Base-by-base conservation (phyloP, 108 stramenopile species). In the Skeletonema menzelii region DNA sequence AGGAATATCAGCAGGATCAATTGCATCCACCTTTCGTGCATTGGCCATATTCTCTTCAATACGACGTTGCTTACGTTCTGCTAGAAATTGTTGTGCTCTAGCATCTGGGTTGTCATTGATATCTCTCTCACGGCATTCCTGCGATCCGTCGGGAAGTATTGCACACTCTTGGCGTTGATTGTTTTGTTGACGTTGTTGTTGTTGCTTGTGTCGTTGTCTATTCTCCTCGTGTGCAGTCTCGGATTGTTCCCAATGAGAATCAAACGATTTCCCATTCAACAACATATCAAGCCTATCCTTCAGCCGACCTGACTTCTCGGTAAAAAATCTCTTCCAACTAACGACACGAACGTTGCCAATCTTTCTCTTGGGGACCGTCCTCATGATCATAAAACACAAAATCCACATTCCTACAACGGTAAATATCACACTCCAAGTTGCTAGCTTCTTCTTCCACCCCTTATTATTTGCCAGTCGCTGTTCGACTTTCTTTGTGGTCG, bases 401-500 rank as follows among this genome's bases (percentile, higher is more conserved):
- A 72, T 37, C 64, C 64, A 79, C 65, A 67, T 72, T 22, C 77
- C 77, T 42, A 79, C 22, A 2, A 79, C 70, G 32, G 59, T 67
- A 17, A 63, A 69, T 26, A 79, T 79, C 70, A 79, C 56, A 63
- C 70, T 79, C 77, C 77, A 79, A 20, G 77, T 72, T 8, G 65
- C 77, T 27, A 79, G 26, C 15, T 40, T 42, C 35, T 79, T 79
- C 70, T 79, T 79, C 77, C 77, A 79, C 15, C 77, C 79, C 38
- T 69, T 70, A 10, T 76, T 70, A 37, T 68, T 79, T 12, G 47
- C 31, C 35, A 85, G 60, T 53, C 89, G 87, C 13, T 81, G 56
- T 56, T 77, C 59, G 2, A 90, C 88, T 64, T 84, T 71, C 65
- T 82, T 55, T 8, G 89, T 73, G 28, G 87, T 77, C n/a, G 76